Evolutionary conservation across 2,329 filamentous ascomycete genomes (phyloP).

Genomic region (Colletotrichum musae): DNA sequence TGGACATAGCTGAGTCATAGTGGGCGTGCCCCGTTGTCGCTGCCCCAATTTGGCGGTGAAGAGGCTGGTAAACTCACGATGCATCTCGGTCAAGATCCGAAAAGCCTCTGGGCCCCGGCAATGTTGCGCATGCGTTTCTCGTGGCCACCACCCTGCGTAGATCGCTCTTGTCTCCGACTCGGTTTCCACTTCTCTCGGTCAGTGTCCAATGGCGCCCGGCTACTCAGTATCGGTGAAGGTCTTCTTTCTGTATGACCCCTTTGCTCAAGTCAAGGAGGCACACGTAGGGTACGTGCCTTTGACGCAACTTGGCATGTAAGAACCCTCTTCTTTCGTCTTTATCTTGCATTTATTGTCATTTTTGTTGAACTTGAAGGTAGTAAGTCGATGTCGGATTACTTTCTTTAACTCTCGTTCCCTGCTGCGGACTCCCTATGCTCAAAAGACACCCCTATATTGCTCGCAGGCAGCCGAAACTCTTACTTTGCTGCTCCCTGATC

Average conservation of each 20-base stretch:
- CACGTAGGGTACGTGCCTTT: too few species aligned
- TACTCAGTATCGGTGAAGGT: constrained; percentile 8
- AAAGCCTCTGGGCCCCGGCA: constrained; percentile 14
- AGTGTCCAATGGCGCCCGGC: constrained; percentile 19
- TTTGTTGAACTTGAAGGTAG: too few species aligned
- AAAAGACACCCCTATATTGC: too few species aligned
- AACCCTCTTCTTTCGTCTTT: too few species aligned
- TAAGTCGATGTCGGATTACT: too few species aligned
- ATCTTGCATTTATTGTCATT: too few species aligned
- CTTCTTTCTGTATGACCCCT: not conserved
- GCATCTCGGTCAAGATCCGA: constrained; percentile 35
- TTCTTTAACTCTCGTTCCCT: too few species aligned
- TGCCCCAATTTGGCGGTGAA: constrained; percentile 22
- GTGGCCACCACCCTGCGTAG: constrained; percentile 34
- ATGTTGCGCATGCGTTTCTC: constrained; percentile 6
- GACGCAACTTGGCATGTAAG: too few species aligned
- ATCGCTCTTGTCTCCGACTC: constrained; percentile 23
- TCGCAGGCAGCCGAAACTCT: too few species aligned
- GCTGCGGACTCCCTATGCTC: too few species aligned
- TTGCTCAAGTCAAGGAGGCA: not conserved
- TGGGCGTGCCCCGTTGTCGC: not conserved
- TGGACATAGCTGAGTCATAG: constrained; percentile 3
- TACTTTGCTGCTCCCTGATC: too few species aligned
- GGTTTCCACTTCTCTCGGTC: constrained; percentile 38
- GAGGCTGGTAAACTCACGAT: constrained; percentile 21